Conservation (phyloP, 1,139 yeast genomes). For the Yamadazyma jaroonii region DNA sequence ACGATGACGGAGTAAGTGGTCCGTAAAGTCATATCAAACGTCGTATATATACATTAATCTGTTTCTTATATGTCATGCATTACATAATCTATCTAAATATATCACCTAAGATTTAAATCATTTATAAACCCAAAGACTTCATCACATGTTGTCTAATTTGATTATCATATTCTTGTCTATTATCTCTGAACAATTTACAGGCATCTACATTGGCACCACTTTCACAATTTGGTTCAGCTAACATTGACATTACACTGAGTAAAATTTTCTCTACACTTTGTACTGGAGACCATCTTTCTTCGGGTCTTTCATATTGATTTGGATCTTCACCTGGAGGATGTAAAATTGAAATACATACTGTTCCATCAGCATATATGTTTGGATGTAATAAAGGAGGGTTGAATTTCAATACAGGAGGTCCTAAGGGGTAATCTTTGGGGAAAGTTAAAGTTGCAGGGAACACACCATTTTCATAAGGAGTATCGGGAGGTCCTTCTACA, state of each 20-base stretch:
- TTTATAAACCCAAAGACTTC: neutral
- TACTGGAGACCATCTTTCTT: conserved; percentile 97
- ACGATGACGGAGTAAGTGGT: neutral
- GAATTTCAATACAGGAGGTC: conserved; percentile 85
- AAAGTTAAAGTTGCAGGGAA: conserved; percentile 82
- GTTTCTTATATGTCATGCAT: neutral
- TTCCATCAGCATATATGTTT: conserved; percentile 89
- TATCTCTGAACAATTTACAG: conserved; percentile 89
- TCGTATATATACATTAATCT: neutral
- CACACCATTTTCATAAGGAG: conserved; percentile 91
- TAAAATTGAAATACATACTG: conserved; percentile 90
- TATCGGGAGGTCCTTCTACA: conserved; percentile 88
- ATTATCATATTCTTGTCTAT: conserved; percentile 62
- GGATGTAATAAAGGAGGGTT: conserved; percentile 89
- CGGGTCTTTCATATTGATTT: conserved; percentile 88
- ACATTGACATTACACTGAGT: conserved; percentile 89
- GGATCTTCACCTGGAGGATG: conserved; percentile 99
- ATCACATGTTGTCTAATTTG: conserved; percentile 66
- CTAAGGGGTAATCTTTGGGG: conserved; percentile 87
- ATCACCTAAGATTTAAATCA: neutral
- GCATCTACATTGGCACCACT: conserved; percentile 98
- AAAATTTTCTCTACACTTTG: conserved; percentile 95
- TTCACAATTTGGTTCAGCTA: conserved; percentile 95
- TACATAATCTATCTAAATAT: neutral
- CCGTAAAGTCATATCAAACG: neutral